Conservation (phyloP, 2,329 filamentous ascomycete species). For the Orbilia brochopaga region DNA sequence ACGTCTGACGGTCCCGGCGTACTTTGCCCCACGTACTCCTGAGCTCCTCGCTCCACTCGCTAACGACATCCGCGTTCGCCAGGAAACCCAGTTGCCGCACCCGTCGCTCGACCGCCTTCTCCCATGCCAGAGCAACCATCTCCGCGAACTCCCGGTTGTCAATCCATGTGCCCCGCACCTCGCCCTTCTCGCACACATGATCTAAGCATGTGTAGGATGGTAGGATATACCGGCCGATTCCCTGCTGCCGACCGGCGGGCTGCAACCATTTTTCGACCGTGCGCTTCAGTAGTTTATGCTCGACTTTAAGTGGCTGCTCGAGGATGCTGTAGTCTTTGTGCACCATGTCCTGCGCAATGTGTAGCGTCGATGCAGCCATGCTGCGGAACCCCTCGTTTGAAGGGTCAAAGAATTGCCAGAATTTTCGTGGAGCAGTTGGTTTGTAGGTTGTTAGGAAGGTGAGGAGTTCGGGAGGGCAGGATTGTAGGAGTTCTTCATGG, state of each 20-base stretch:
- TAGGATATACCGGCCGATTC: constrained; percentile 40
- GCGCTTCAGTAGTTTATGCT: constrained; percentile 30
- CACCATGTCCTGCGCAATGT: constrained; percentile 41
- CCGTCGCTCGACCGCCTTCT: constrained; percentile 42
- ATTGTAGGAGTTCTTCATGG: constrained; percentile 47
- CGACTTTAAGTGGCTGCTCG: constrained; percentile 33
- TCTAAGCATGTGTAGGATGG: constrained; percentile 41
- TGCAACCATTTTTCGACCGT: constrained; percentile 47
- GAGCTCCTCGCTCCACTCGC: constrained; percentile 46
- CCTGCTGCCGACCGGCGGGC: constrained; percentile 25
- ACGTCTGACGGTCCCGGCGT: constrained; percentile 15
- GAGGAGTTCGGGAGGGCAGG: constrained; percentile 30
- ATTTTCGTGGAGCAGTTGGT: constrained; percentile 34
- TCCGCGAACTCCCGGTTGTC: constrained; percentile 40
- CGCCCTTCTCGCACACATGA: constrained; percentile 36
- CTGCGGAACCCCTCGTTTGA: constrained; percentile 29
- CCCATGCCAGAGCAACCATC: constrained; percentile 48
- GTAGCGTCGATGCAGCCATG: constrained; percentile 37
- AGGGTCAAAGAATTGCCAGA: constrained; percentile 45
- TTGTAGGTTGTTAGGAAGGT: constrained; percentile 25
- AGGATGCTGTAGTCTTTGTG: constrained; percentile 47
- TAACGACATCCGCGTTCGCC: constrained; percentile 29
- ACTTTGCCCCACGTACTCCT: constrained; percentile 29
- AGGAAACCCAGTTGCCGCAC: constrained; percentile 36
- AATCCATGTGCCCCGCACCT: constrained; percentile 44